A percentile compares a stretch with the other conserved stretches of the same genome.
Evolutionary conservation across 257 asterid species (phyloP).

Genomic region (Dorcoceras hygrometricum): DNA sequence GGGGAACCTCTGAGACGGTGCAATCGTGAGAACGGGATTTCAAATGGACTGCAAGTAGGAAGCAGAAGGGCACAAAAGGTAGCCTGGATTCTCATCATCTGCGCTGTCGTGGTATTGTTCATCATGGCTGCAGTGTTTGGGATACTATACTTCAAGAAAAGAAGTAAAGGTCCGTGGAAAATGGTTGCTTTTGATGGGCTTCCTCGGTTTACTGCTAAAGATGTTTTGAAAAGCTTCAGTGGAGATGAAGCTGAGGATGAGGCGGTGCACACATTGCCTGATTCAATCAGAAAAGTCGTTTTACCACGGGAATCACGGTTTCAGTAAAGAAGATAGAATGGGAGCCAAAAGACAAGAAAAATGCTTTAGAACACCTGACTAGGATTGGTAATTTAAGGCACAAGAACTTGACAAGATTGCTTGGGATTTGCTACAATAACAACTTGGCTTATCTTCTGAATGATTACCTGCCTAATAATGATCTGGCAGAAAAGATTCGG

Average conservation of each 20-base stretch:
- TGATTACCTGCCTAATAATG: constrained; percentile 73
- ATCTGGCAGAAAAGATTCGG: constrained; percentile 53
- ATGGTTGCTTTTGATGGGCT: constrained; percentile 65
- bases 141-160: constrained; percentile 48
- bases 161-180: constrained; percentile 58
- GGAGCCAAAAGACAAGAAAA: constrained; percentile 44
- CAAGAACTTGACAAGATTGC: constrained; percentile 65
- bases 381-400: constrained; percentile 78
- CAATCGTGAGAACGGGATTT: constrained; percentile 41
- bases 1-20: constrained; percentile 66
- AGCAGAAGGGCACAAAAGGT: constrained; percentile 69
- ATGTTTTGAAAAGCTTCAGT: constrained; percentile 70
- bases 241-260: constrained; percentile 35
- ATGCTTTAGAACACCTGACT: constrained; percentile 35
- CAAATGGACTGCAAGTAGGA: constrained; percentile 59
- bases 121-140: constrained; percentile 49
- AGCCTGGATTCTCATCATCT: constrained; percentile 79
- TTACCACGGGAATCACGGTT: constrained; percentile 77
- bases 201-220: constrained; percentile 75
- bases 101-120: constrained; percentile 56
- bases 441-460: constrained; percentile 66
- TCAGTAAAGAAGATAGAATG: constrained; percentile 75
- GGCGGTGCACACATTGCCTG: constrained; percentile 28
- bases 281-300: constrained; percentile 60
- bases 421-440: constrained; percentile 68